Percentiles rank a stretch among this genome's conserved stretches.
Evolutionary conservation across 345 rosid genomes (phyloP).

Genomic region (Eutrema yunnanense): DNA sequence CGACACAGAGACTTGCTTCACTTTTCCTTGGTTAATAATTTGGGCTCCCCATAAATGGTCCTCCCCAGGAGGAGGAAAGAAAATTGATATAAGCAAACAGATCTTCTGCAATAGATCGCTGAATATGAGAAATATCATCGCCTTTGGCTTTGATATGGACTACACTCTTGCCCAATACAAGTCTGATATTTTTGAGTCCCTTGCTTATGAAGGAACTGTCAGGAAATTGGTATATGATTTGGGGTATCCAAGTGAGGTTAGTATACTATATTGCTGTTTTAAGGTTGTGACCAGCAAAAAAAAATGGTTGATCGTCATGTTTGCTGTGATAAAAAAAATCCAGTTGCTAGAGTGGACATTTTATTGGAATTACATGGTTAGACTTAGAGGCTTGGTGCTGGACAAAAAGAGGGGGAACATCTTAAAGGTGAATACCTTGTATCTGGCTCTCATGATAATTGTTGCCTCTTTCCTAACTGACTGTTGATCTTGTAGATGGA

Average conservation of each 20-base stretch:
- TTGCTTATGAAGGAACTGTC: slow-evolving; percentile 87
- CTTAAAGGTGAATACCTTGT: too few relatives aligned
- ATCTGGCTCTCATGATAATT: too few relatives aligned
- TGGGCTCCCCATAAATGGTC: slow-evolving; percentile 53
- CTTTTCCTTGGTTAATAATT: too few relatives aligned
- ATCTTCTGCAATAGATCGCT: slow-evolving; percentile 94
- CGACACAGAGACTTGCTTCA: too few relatives aligned
- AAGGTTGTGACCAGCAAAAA: background rate
- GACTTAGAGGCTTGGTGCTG: too few relatives aligned
- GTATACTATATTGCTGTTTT: background rate
- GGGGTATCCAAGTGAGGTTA: slow-evolving; percentile 89
- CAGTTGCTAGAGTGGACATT: too few relatives aligned
- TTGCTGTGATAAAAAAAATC: too few relatives aligned
- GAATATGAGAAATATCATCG: slow-evolving; percentile 87
- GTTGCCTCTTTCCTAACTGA: too few relatives aligned
- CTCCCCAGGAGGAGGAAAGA: slow-evolving; percentile 53
- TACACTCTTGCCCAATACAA: slow-evolving; percentile 96
- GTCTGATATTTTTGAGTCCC: slow-evolving; percentile 91
- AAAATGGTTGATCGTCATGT: background rate
- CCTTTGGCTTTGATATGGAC: slow-evolving; percentile 99
- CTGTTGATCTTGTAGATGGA: too few relatives aligned
- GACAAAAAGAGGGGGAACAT: too few relatives aligned
- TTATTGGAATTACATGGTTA: too few relatives aligned
- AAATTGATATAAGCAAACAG: slow-evolving; percentile 58
- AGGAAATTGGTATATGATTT: slow-evolving; percentile 78